These are phyloP conservation scores for Claviceps sp. DNA, from an alignment of 2,329 filamentous ascomycete genomes.

Conservation along the genomic window DNA sequence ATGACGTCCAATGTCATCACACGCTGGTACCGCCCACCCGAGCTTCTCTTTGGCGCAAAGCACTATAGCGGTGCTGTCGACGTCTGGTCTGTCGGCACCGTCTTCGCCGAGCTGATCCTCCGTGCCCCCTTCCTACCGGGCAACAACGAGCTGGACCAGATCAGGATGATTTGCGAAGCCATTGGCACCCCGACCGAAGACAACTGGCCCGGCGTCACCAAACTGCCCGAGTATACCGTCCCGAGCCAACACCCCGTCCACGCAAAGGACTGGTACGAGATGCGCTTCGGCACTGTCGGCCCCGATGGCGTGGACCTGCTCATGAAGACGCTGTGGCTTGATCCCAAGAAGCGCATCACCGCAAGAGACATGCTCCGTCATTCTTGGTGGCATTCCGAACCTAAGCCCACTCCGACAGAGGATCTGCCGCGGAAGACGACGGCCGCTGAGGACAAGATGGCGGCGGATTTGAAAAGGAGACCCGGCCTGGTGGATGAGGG, in stretches of 20 bases:
- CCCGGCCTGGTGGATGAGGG: slow-evolving; percentile 50
- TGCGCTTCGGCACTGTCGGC: slow-evolving; percentile 68
- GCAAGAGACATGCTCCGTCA: slow-evolving; percentile 69
- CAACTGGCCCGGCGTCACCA: slow-evolving; percentile 85
- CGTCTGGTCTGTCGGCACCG: slow-evolving; percentile 83
- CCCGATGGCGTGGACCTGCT: slow-evolving; percentile 75
- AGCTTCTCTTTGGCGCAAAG: slow-evolving; percentile 79
- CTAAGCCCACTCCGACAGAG: slow-evolving; percentile 68
- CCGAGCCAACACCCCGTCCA: slow-evolving; percentile 49
- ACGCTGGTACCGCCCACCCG: slow-evolving; percentile 89
- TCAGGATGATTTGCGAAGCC: slow-evolving; percentile 68
- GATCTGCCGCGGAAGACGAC: slow-evolving; percentile 59
- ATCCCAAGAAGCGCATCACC: slow-evolving; percentile 74
- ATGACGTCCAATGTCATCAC: slow-evolving; percentile 97
- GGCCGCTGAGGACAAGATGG: slow-evolving; percentile 59
- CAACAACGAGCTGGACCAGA: slow-evolving; percentile 74
- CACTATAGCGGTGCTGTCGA: slow-evolving; percentile 89
- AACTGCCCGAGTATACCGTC: slow-evolving; percentile 67
- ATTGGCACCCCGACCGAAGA: slow-evolving; percentile 88
- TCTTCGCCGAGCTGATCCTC: slow-evolving; percentile 82
- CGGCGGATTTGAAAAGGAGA: slow-evolving; percentile 65
- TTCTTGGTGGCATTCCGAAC: slow-evolving; percentile 73
- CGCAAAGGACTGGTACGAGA: slow-evolving; percentile 58
- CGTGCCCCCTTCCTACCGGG: slow-evolving; percentile 74
- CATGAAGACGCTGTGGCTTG: slow-evolving; percentile 69